phyloP scores from a whole-genome alignment of 2,329 filamentous ascomycete genomes.

The Albifimbria verrucaria region DNA sequence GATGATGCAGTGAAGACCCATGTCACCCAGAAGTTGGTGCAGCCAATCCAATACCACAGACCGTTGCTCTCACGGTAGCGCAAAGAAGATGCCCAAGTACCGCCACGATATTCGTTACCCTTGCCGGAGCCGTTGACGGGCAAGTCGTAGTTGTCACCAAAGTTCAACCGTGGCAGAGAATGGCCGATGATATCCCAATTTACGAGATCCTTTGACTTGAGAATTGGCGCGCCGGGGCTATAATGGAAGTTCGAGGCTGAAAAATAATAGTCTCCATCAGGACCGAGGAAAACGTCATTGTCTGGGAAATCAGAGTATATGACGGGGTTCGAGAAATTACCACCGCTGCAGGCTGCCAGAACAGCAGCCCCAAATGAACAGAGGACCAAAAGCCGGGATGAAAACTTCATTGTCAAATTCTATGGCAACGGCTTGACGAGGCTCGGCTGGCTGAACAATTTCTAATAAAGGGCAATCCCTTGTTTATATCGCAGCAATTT shows the following conservation, averaged over 20 bases:
- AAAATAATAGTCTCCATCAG: constrained; percentile 50
- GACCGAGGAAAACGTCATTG: constrained; percentile 49
- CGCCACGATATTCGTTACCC: constrained; percentile 45
- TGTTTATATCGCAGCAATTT: too few relatives aligned
- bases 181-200: constrained; percentile 47
- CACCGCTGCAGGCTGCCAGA: too few relatives aligned
- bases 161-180: constrained; percentile 41
- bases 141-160: constrained; percentile 46
- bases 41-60: constrained; percentile 57
- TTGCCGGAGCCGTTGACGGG: constrained; percentile 23
- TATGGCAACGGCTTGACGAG: too few relatives aligned
- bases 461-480: too few relatives aligned
- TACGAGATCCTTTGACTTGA: constrained; percentile 52
- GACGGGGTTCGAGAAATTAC: constrained; percentile 44
- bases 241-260: constrained; percentile 55
- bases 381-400: too few relatives aligned
- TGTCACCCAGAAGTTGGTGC: constrained; percentile 45
- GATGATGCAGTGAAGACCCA: constrained; percentile 49
- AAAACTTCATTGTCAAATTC: too few relatives aligned
- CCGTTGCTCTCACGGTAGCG: constrained; percentile 46
- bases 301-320: constrained; percentile 55
- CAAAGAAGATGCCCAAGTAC: constrained; percentile 54
- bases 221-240: constrained; percentile 53
- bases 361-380: too few relatives aligned
- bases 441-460: too few relatives aligned